Conservation (phyloP, 2,329 filamentous ascomycete genomes). For the Pyricularia grisea region DNA sequence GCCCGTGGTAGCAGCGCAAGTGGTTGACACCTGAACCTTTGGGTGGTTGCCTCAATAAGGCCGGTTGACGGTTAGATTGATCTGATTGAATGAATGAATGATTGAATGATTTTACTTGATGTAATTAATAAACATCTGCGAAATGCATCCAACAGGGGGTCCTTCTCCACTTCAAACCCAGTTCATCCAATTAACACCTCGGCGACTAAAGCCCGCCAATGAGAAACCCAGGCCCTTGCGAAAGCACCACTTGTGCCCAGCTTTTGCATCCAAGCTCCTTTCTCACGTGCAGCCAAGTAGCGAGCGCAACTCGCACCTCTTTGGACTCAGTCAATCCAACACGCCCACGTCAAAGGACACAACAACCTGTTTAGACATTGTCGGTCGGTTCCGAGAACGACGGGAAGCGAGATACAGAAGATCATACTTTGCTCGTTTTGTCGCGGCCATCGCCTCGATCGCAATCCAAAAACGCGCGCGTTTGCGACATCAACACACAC, state of each 20-base stretch:
- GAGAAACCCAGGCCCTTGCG: background rate
- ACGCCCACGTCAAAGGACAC: background rate
- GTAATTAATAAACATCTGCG: background rate
- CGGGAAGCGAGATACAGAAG: background rate
- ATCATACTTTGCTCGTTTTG: background rate
- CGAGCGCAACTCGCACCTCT: background rate
- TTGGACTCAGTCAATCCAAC: background rate
- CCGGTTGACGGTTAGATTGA: background rate
- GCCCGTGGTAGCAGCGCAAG: too few relatives aligned
- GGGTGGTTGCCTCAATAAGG: too few relatives aligned
- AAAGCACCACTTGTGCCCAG: background rate
- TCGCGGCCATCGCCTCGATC: background rate
- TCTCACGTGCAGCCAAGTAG: background rate
- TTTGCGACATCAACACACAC: background rate
- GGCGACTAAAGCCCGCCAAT: background rate
- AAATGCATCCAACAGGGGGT: background rate
- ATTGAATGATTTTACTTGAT: background rate
- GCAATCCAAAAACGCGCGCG: background rate
- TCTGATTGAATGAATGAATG: too few relatives aligned
- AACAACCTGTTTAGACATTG: background rate
- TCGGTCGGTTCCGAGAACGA: background rate
- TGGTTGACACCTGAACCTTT: too few relatives aligned
- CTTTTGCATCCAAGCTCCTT: background rate
- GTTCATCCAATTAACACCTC: background rate
- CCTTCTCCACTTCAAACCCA: background rate